Base-by-base conservation (phyloP, 768 basidiomycete genomes). In the Phylloporus sp. region DNA sequence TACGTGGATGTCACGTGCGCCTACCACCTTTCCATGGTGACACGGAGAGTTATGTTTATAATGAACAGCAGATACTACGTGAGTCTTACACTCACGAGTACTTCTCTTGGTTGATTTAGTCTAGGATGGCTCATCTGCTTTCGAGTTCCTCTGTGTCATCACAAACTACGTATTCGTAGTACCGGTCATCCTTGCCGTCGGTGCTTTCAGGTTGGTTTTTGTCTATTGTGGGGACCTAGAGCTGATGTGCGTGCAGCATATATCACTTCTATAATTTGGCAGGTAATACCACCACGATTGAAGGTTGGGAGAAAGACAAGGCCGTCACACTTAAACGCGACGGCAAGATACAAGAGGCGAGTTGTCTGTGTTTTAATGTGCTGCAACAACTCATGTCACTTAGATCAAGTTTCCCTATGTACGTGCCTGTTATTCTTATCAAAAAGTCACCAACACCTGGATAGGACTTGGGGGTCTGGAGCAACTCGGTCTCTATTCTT, bases 251-350 rank as follows among this genome's bases (percentile, higher is more conserved):
- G 37, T 14, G 8, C 55, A 92, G 91, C 43, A 46, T 97, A 18
- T 98, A 93, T 60, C 96, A 98, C 55, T 80, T 94, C 52, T 86
- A 84, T 59, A 74, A 78, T 40, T 64, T 97, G 22, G 56, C 77
- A 6, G 76, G 76, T 9, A 99, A 99, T 65, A 81, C 84, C 3
- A 99, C 95, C 1, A 98, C 96, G 1, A 97, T 99, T 40, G 96
- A 99, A 69, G 82, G 87, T 1, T 95, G 90, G 90, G 96, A 99
- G 66, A 98, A 98, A 68, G 93, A 98, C 60, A 94, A 87, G 66
- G 91, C 82, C 1, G 86, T 92, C 5, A 86, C 81, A 1, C 76
- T 99, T 56, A 81, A 90, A 41, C 79, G 86, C 17, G 73, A 85
- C 47, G 95, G 94, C 6, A 90, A 87, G 65, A 85, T 97, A 47